Conservation (phyloP, 768 basidiomycete genomes). For the Phanerochaete carnosa region DNA sequence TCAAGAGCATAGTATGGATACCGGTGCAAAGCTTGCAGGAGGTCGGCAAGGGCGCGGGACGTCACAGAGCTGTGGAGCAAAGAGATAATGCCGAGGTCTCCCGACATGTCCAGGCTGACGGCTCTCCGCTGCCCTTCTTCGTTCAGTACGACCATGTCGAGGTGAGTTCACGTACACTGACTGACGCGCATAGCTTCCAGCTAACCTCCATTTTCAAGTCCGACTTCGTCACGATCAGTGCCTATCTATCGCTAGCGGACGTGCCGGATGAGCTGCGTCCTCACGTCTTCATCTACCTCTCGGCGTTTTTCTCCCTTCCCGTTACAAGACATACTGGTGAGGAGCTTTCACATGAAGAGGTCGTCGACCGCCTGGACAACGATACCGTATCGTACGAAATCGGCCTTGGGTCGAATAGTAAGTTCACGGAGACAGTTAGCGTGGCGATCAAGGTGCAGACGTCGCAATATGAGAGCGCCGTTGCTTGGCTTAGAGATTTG, state of each 20-base stretch:
- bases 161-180: slow-evolving; percentile 37
- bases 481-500: slow-evolving; percentile 84
- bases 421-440: slow-evolving; percentile 68
- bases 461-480: slow-evolving; percentile 71
- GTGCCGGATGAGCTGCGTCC: slow-evolving; percentile 76
- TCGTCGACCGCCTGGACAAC: slow-evolving; percentile 85
- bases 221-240: slow-evolving; percentile 84
- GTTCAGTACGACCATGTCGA: slow-evolving; percentile 93
- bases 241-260: slow-evolving; percentile 71
- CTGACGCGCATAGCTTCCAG: not conserved
- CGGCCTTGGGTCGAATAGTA: slow-evolving; percentile 48
- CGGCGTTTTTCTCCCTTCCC: slow-evolving; percentile 87
- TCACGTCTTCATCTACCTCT: slow-evolving; percentile 77
- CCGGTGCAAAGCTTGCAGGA: slow-evolving; percentile 69
- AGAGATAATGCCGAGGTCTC: slow-evolving; percentile 43
- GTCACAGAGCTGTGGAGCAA: slow-evolving; percentile 20
- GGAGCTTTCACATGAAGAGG: slow-evolving; percentile 78
- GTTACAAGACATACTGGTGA: slow-evolving; percentile 69
- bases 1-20: slow-evolving; percentile 91
- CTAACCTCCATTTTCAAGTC: slow-evolving; percentile 49
- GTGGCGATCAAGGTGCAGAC: slow-evolving; percentile 84
- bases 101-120: slow-evolving; percentile 66
- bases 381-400: slow-evolving; percentile 87
- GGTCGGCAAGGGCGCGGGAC: slow-evolving; percentile 45
- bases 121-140: slow-evolving; percentile 74